phyloP scores from a whole-genome alignment of 2,329 filamentous ascomycete species.

The Cadophora luteo-olivacea region DNA sequence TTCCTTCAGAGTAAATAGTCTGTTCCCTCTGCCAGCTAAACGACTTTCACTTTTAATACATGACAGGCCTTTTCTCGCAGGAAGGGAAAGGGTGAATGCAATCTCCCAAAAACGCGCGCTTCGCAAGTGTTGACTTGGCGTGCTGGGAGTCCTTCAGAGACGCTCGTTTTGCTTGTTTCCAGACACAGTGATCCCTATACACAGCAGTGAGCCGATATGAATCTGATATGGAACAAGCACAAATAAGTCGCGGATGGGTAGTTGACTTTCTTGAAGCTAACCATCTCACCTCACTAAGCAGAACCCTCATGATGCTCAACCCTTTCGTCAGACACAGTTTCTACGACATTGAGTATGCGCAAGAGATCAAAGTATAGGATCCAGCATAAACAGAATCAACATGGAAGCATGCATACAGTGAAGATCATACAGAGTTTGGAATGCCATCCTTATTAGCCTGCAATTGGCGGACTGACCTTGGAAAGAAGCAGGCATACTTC shows the following conservation, averaged over 20 bases:
- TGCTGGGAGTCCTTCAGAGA: no score
- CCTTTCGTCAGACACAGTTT: neutral
- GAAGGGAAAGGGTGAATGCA: neutral
- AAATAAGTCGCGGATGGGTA: neutral
- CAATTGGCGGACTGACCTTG: neutral
- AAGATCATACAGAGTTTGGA: neutral
- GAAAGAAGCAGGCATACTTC: neutral
- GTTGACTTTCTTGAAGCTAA: neutral
- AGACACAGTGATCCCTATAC: neutral
- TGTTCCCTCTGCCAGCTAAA: neutral
- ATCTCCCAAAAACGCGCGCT: neutral
- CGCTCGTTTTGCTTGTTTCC: no score
- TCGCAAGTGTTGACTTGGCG: neutral
- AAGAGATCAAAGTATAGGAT: neutral
- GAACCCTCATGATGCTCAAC: neutral
- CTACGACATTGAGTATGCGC: neutral
- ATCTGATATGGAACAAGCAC: neutral
- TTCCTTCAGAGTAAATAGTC: neutral
- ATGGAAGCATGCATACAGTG: neutral
- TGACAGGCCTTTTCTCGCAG: neutral
- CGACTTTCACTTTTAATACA: neutral
- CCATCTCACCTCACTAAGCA: neutral
- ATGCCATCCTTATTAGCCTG: neutral
- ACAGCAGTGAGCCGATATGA: neutral
- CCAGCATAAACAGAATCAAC: neutral